Percentiles rank a stretch among this genome's conserved stretches.
These are phyloP conservation scores for Penicillium glabrum DNA, from an alignment of 2,329 filamentous ascomycete species.

Conservation along the genomic window DNA sequence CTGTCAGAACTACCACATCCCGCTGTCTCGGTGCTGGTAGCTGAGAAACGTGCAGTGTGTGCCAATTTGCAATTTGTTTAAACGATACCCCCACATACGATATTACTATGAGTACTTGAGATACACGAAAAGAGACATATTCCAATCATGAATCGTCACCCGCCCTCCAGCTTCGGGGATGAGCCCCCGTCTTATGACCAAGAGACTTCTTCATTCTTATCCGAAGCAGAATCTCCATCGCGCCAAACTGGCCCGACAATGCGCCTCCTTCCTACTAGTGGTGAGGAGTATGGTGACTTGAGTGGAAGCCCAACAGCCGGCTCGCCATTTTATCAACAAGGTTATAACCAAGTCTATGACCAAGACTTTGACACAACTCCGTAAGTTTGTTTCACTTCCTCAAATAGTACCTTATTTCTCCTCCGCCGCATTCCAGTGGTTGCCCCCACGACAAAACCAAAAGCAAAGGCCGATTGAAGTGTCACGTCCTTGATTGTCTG, in stretches of 20 bases:
- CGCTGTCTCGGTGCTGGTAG: conserved; percentile 6
- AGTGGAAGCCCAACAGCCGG: conserved; percentile 25
- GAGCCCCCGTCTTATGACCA: conserved; percentile 43
- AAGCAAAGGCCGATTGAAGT: neutral
- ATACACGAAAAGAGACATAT: conserved; percentile 8
- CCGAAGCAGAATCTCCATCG: conserved; percentile 30
- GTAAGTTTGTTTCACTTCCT: conserved; percentile 35
- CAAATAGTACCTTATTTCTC: conserved; percentile 13
- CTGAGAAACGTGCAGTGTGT: neutral
- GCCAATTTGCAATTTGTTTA: neutral
- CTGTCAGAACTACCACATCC: conserved; percentile 5
- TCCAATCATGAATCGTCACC: conserved; percentile 29
- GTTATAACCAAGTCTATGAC: neutral
- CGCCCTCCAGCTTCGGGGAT: conserved; percentile 40
- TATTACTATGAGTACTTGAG: conserved; percentile 21
- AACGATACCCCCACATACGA: neutral
- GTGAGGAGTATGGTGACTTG: conserved; percentile 36
- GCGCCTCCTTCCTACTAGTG: conserved; percentile 45
- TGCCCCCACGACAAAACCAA: conserved; percentile 22
- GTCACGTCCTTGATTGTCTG: neutral
- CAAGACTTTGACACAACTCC: conserved; percentile 28
- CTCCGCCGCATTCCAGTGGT: conserved; percentile 22
- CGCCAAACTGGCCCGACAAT: conserved; percentile 43
- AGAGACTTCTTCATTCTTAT: conserved; percentile 30
- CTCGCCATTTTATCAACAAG: conserved; percentile 29